Conservation (phyloP, 805 yeast species). For the Candida pini region DNA sequence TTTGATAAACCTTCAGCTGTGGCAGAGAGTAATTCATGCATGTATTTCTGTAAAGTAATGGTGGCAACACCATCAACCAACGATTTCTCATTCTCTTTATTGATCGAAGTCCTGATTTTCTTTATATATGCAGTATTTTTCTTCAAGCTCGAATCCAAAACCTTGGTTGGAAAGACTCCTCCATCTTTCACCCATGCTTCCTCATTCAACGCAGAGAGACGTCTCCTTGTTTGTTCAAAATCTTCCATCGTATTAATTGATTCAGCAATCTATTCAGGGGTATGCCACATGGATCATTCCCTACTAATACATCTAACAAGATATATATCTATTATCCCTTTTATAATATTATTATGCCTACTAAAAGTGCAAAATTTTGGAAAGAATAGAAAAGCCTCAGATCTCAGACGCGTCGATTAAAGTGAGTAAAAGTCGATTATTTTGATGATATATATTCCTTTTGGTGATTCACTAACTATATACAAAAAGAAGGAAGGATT, state of each 20-base stretch:
- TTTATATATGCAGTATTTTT: constrained; percentile 77
- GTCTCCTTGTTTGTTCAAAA: constrained; percentile 18
- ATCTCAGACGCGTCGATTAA: no score
- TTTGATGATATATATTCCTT: no score
- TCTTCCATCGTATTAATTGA: no score
- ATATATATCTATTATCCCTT: no score
- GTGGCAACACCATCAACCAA: constrained; percentile 57
- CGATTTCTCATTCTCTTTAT: constrained; percentile 41
- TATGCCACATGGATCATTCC: no score
- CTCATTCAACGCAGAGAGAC: constrained; percentile 35
- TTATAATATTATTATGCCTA: no score
- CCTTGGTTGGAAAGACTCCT: constrained; percentile 23
- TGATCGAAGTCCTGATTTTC: constrained; percentile 54
- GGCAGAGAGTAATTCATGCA: constrained; percentile 62
- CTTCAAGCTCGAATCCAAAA: constrained; percentile 70
- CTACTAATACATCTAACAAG: no score
- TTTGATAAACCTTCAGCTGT: constrained; percentile 56
- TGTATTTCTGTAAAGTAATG: constrained; percentile 65
- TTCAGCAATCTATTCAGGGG: no score
- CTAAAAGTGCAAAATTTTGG: no score
- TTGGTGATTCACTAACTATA: not conserved
- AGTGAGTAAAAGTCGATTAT: no score
- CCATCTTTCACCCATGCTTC: constrained; percentile 55
- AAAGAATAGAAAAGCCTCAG: no score
- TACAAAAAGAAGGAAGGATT: not conserved